phyloP scores from a whole-genome alignment of 116 monocot genomes.

The Trichopus zeylanicus region DNA sequence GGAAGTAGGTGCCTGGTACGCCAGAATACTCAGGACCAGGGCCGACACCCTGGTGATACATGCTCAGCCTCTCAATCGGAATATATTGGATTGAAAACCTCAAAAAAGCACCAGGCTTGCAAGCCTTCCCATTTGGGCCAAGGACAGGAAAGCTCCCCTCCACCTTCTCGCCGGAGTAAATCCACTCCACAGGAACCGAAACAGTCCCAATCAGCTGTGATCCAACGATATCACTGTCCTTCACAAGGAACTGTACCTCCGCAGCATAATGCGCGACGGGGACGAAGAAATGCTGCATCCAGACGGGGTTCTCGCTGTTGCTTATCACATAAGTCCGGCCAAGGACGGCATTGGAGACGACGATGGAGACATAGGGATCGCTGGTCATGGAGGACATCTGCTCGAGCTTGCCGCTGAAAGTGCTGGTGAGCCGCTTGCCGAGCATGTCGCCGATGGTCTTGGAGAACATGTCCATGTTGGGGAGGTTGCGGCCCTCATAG shows the following conservation, averaged over 20 bases:
- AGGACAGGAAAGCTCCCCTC: conserved; percentile 60
- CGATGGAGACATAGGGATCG: conserved; percentile 80
- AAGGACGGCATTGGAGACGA: conserved; percentile 36
- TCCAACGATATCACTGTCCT: conserved; percentile 76
- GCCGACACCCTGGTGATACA: conserved; percentile 51
- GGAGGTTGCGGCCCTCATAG: conserved; percentile 56
- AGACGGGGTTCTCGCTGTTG: conserved; percentile 81
- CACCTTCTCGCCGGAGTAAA: conserved; percentile 51
- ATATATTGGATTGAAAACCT: conserved; percentile 66
- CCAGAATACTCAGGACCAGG: conserved; percentile 49
- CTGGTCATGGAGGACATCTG: conserved; percentile 55
- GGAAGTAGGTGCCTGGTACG: conserved; percentile 76
- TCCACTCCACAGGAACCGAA: conserved; percentile 42
- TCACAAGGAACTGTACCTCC: conserved; percentile 60
- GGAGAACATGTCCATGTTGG: conserved; percentile 87
- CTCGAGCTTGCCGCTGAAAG: conserved; percentile 42
- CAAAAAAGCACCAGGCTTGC: conserved; percentile 45
- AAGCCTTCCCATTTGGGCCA: conserved; percentile 62
- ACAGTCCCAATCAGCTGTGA: conserved; percentile 75
- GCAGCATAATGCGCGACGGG: conserved; percentile 74
- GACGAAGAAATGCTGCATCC: conserved; percentile 79
- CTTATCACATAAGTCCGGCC: conserved; percentile 75
- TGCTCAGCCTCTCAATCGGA: conserved; percentile 48
- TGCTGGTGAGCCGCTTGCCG: conserved; percentile 26
- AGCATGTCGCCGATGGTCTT: conserved; percentile 61